Evolutionary conservation across 2,329 filamentous ascomycete genomes (phyloP), one percentile per base, ranked within the genome.

Genomic region (Didymella arachidicola): DNA sequence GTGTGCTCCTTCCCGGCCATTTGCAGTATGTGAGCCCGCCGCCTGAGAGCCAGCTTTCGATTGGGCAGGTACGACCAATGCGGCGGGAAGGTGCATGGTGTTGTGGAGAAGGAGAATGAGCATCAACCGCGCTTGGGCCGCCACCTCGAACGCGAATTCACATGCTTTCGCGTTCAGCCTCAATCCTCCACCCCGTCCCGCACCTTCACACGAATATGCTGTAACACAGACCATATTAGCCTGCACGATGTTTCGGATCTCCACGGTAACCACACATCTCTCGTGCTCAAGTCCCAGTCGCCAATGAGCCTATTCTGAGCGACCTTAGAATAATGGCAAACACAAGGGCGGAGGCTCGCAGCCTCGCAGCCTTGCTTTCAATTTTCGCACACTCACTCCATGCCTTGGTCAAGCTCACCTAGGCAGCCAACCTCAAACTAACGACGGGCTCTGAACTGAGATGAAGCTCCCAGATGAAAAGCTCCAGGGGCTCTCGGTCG

Each of bases 1-100:
- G 71, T 62, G 57, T 65, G 70, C 44, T 63, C 56, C 39, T 57
- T 61, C 59, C 65, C 66, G 62, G 66, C 66, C 70, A 72, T 71
- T 29, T 59, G 64, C 61, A 61, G 51, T 50, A 55, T 43, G n/a
- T 48, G 59, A 38, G 56, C 30, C 46, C 59, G 53, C 53, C 60
- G 48, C 26, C 36, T 49, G 38, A 39, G 38, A 47, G 59, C 61
- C 61, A 51, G 58, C 49, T 55, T 43, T 50, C 25, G 39, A 38
- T 47, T 50, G 27, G 48, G 48, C 51, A 60, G 38, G 32, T 26
- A 49, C 54, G 18, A 34, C 50, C 30, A 34, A 22, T 53, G 49
- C 51, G 48, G 51, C 47, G 44, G 53, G 43, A 7, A 16, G 48
- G 43, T 49, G 44, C 56, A 46, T 49, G 49, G 43, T 41, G 43